Percentiles rank a stretch among this genome's conserved stretches.
These are phyloP conservation scores for Botrytis hyacinthi DNA, from an alignment of 2,329 filamentous ascomycete species.

Conservation along the genomic window DNA sequence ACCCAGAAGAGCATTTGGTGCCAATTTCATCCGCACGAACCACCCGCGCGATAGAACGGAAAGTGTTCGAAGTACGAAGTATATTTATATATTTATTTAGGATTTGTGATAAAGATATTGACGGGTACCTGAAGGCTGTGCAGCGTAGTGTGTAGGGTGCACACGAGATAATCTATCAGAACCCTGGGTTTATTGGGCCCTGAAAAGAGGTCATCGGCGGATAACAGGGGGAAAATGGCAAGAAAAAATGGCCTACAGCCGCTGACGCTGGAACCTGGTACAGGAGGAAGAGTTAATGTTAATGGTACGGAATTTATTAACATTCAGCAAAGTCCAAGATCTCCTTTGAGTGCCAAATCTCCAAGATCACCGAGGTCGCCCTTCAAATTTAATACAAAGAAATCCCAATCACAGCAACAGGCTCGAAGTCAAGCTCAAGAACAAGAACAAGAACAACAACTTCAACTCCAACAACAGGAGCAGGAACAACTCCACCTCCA, in stretches of 20 bases:
- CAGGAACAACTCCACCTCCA: neutral
- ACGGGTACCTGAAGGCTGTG: constrained; percentile 31
- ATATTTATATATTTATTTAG: constrained; percentile 24
- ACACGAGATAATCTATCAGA: constrained; percentile 28
- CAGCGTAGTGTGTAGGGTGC: constrained; percentile 12
- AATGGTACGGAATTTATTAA: constrained; percentile 19
- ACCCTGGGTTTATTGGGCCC: constrained; percentile 16
- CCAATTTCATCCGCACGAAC: constrained; percentile 24
- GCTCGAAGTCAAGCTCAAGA: neutral
- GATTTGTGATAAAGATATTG: constrained; percentile 26
- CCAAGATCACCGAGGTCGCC: constrained; percentile 36
- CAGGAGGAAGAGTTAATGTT: constrained; percentile 22
- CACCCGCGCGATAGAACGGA: constrained; percentile 21
- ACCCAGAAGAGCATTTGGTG: constrained; percentile 7
- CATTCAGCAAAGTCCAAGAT: constrained; percentile 26
- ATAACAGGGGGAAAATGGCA: constrained; percentile 33
- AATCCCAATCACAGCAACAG: constrained; percentile 23
- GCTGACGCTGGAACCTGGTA: constrained; percentile 33
- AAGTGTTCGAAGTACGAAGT: constrained; percentile 21
- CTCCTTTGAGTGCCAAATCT: constrained; percentile 33
- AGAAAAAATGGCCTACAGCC: constrained; percentile 37
- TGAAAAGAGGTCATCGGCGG: constrained; percentile 24
- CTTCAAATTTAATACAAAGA: constrained; percentile 37
- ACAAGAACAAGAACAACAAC: neutral
- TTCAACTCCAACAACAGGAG: neutral